Base-by-base conservation (phyloP, 202 grass and related monocot species). In the Panicum virgatum region DNA sequence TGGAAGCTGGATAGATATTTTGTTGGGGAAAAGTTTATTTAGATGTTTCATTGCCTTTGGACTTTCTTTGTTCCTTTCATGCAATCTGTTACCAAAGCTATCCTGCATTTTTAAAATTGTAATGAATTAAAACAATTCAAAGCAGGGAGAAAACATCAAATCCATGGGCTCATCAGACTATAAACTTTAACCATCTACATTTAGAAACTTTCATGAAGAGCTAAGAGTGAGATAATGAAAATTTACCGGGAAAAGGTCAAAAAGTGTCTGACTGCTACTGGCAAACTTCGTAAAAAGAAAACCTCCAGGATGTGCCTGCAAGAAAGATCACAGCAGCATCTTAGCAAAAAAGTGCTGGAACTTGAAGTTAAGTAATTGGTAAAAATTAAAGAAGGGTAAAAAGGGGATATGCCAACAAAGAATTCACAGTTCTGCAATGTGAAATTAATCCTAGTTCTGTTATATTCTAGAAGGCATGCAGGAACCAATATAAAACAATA, bases 211-310 rank as follows among this genome's bases (percentile, higher is more conserved):
- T 18, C 29, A 34, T 52, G 5, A 51, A 70, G 63, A 75, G 53
- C 8, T 54, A 48, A 66, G 16, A 79, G 74, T 18, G 82, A 61
- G 63, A 68, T 12, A 59, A 26, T 65, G 75, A 67, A n/a, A 73
- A 53, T 32, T 80, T 94, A 99, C 96, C 75, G 96, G 96, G 75
- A 99, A 96, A 90, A 99, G 90, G 81, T 99, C 96, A 81, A 99
- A 94, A 80, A 99, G 83, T 11, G 96, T 83, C 75, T 99, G 96
- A 84, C 91, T 99, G 68, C 90, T 99, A 84, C 89, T 94, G 66
- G 91, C 91, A 36, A 99, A 99, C 85, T 99, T 99, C 5, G 96
- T 96, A 84, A 99, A 99, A 81, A 99, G 87, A 82, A 99, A 92
- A 57, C 96, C 92, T 80, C 96, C 96, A 87, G 96, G 93, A 89